Evolutionary conservation across 2,329 filamentous ascomycete species (phyloP).

Genomic region (Thielaviopsis musarum): DNA sequence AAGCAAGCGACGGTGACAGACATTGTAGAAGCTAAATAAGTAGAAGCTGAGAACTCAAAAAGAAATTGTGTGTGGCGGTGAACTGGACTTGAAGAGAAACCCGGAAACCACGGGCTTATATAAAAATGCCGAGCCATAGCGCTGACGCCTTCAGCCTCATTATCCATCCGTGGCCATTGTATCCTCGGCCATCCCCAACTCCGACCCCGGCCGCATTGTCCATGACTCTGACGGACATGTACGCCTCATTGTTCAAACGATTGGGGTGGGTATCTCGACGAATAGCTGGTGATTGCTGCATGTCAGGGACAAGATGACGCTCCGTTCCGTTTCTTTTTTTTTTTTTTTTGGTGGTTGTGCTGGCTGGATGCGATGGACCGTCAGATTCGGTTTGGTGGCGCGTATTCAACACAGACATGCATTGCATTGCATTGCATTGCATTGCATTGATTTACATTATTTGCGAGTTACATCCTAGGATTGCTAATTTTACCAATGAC

Average conservation of each 20-base stretch:
- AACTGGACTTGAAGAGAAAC: background rate
- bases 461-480: no score
- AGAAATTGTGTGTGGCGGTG: no score
- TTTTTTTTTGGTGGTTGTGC: background rate
- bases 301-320: background rate
- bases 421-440: background rate
- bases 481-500: no score
- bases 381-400: background rate
- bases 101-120: background rate
- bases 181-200: background rate
- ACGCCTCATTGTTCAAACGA: background rate
- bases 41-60: background rate
- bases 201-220: background rate
- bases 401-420: background rate
- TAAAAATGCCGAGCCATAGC: background rate
- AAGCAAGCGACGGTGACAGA: constrained; percentile 11
- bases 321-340: background rate
- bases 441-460: no score
- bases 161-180: no score
- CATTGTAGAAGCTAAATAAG: constrained; percentile 4
- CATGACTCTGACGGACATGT: background rate
- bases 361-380: background rate
- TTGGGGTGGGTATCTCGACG: no score
- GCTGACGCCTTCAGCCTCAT: background rate
- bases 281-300: no score